Conservation (phyloP, 2,329 filamentous ascomycete species). For the Septoria linicola region DNA sequence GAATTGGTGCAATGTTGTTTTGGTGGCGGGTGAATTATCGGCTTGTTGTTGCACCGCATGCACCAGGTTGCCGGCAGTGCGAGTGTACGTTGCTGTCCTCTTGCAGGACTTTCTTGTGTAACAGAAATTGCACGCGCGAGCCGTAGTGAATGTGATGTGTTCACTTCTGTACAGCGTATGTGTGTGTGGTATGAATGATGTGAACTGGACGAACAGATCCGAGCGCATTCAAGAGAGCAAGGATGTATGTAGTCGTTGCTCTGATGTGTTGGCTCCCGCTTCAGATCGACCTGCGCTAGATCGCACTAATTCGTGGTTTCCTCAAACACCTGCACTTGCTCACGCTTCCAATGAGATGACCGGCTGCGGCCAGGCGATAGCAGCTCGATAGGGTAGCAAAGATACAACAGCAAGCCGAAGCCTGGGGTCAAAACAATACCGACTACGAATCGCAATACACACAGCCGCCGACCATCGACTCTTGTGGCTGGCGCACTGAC, state of each 20-base stretch:
- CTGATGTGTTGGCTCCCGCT: background rate
- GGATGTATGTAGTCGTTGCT: background rate
- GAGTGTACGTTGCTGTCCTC: constrained; percentile 9
- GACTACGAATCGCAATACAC: background rate
- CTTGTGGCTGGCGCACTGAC: constrained; percentile 8
- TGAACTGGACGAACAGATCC: background rate
- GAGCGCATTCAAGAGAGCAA: background rate
- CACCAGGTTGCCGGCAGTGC: constrained; percentile 12
- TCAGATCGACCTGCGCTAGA: too few relatives aligned
- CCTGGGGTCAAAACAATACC: too few relatives aligned
- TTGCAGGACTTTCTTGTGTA: background rate
- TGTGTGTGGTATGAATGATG: background rate
- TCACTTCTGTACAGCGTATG: background rate
- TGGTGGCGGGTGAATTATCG: constrained; percentile 7
- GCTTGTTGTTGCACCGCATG: constrained; percentile 10
- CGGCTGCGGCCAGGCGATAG: too few relatives aligned
- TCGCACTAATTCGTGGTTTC: too few relatives aligned
- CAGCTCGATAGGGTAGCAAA: too few relatives aligned
- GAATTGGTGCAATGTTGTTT: constrained; percentile 8
- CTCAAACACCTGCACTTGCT: too few relatives aligned
- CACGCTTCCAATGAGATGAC: too few relatives aligned
- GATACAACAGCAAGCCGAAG: too few relatives aligned
- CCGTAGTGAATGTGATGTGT: background rate
- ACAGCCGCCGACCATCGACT: background rate
- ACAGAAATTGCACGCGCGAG: constrained; percentile 1